Evolutionary conservation across 2,329 filamentous ascomycete species (phyloP).

Genomic region (Myriosclerotinia scirpicola): DNA sequence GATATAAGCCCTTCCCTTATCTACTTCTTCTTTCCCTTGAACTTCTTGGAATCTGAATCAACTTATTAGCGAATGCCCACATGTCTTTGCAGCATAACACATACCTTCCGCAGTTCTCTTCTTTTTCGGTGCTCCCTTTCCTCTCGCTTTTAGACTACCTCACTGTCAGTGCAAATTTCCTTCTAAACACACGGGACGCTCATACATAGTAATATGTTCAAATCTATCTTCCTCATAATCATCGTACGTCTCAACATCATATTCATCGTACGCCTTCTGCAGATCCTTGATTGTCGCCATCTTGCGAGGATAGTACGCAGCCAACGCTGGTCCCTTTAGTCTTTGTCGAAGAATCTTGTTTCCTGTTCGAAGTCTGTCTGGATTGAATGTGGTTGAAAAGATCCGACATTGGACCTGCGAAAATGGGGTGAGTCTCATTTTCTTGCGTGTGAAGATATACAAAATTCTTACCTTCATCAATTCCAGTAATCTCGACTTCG

Average conservation of each 20-base stretch:
- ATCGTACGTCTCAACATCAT: conserved; percentile 54
- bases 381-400: conserved; percentile 91
- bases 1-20: conserved; percentile 27
- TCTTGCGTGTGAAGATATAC: background rate
- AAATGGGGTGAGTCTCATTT: conserved; percentile 17
- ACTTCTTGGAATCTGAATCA: conserved; percentile 46
- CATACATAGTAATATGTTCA: conserved; percentile 24
- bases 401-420: conserved; percentile 83
- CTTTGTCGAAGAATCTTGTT: conserved; percentile 91
- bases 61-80: conserved; percentile 1
- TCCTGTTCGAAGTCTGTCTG: conserved; percentile 74
- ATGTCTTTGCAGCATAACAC: conserved; percentile 17
- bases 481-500: conserved; percentile 63
- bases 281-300: conserved; percentile 65
- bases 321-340: conserved; percentile 77
- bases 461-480: conserved; percentile 68
- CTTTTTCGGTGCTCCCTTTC: conserved; percentile 89
- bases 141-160: conserved; percentile 69
- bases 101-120: conserved; percentile 61
- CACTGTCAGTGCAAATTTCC: conserved; percentile 49
- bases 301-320: conserved; percentile 83
- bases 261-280: conserved; percentile 55
- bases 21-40: conserved; percentile 49
- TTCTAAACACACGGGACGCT: conserved; percentile 53
- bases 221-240: conserved; percentile 77